These are phyloP conservation scores for Metschnikowia lochheadii DNA, from an alignment of 805 yeast species.

Conservation along the genomic window DNA sequence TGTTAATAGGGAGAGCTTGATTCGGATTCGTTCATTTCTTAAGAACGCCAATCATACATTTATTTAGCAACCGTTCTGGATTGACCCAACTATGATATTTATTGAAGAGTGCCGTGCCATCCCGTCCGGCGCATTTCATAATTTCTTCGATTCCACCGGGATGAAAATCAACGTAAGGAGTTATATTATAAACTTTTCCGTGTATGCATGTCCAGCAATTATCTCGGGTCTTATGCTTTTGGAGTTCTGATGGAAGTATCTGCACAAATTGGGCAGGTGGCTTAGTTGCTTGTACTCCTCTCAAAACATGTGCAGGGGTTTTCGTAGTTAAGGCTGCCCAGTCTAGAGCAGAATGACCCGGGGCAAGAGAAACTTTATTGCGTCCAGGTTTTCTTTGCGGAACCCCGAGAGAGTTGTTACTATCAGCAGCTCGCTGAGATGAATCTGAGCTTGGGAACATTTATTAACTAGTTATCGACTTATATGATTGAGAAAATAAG, in stretches of 20 bases:
- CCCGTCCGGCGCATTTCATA: conserved; percentile 76
- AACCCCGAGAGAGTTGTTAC: conserved; percentile 10
- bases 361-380: conserved; percentile 58
- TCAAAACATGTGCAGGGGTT: conserved; percentile 42
- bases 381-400: conserved; percentile 17
- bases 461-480: neutral
- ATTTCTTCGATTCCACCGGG: conserved; percentile 89
- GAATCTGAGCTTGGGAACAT: conserved; percentile 29
- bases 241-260: conserved; percentile 55
- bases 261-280: conserved; percentile 50
- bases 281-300: conserved; percentile 48
- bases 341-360: conserved; percentile 83
- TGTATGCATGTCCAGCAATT: conserved; percentile 86
- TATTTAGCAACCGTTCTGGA: conserved; percentile 73
- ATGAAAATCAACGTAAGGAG: conserved; percentile 78
- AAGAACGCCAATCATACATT: conserved; percentile 66
- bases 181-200: conserved; percentile 81
- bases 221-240: conserved; percentile 49
- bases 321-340: conserved; percentile 65
- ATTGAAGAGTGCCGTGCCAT: conserved; percentile 73
- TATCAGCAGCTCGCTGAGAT: conserved; percentile 28
- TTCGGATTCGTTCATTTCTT: neutral
- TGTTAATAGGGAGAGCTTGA: conserved; percentile 37
- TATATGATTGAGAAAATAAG: neutral
- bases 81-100: conserved; percentile 75